A percentile compares a stretch with the other conserved stretches of the same genome.
Evolutionary conservation across 148 eudicot species (phyloP).

Genomic region (Cornus kousa): DNA sequence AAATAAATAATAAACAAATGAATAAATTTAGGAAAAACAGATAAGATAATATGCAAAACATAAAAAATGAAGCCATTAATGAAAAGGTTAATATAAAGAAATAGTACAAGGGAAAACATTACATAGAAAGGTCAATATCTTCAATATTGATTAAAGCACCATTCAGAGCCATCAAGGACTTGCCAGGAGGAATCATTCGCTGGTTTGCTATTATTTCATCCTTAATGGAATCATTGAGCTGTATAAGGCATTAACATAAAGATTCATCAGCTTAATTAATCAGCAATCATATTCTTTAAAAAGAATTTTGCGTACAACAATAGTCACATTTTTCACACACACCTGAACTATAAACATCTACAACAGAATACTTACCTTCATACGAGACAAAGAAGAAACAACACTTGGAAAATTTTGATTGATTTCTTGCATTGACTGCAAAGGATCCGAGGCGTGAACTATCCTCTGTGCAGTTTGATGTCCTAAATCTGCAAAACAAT

Average conservation of each 20-base stretch:
- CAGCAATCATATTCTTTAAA: neutral
- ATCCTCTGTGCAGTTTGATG: slow-evolving; percentile 99
- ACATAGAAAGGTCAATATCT: slow-evolving; percentile 91
- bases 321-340: neutral
- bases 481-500: slow-evolving; percentile 68
- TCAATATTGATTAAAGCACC: slow-evolving; percentile 90
- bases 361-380: slow-evolving; percentile 59
- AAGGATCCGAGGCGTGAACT: slow-evolving; percentile 93
- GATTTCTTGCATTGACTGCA: slow-evolving; percentile 96
- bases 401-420: slow-evolving; percentile 96
- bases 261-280: slow-evolving; percentile 9
- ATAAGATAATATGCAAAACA: neutral
- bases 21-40: neutral
- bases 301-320: neutral
- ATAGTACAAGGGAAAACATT: slow-evolving; percentile 36
- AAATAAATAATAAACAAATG: neutral
- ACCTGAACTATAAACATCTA: neutral
- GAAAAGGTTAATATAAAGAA: slow-evolving; percentile 10
- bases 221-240: slow-evolving; percentile 92
- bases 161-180: slow-evolving; percentile 93
- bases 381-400: slow-evolving; percentile 90
- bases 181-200: slow-evolving; percentile 98
- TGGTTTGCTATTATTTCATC: slow-evolving; percentile 96
- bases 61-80: neutral
- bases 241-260: slow-evolving; percentile 24